Evolutionary conservation across 2,329 filamentous ascomycete genomes (phyloP).

Genomic region (Fusarium acutatum): DNA sequence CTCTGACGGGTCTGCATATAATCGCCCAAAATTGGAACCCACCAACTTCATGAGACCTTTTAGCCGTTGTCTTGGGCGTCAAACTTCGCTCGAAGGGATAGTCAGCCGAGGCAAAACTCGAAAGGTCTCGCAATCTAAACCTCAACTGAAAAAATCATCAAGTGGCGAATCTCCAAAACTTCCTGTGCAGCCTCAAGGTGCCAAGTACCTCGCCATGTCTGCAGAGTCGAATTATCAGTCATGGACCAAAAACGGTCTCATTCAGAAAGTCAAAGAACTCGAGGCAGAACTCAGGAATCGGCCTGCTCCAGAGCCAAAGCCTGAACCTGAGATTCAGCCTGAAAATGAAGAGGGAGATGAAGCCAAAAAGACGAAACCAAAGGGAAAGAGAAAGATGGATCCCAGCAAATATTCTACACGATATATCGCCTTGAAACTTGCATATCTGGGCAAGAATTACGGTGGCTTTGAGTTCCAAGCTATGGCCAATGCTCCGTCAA

Average conservation of each 20-base stretch:
- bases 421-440: conserved; percentile 89
- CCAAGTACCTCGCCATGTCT: conserved; percentile 43
- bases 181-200: conserved; percentile 17
- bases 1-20: conserved; percentile 37
- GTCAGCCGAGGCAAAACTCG: conserved; percentile 21
- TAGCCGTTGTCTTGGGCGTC: conserved; percentile 38
- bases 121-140: not conserved
- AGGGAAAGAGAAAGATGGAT: conserved; percentile 70
- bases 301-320: conserved; percentile 38
- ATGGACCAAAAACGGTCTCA: conserved; percentile 75
- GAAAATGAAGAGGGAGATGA: conserved; percentile 1
- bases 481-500: conserved; percentile 76
- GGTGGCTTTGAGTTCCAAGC: conserved; percentile 91
- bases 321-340: not conserved
- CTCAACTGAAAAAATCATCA: conserved; percentile 12
- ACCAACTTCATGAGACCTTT: conserved; percentile 44
- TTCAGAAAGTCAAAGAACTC: conserved; percentile 72
- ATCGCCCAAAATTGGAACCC: conserved; percentile 37
- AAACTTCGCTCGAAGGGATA: conserved; percentile 36
- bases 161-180: conserved; percentile 34
- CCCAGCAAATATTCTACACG: conserved; percentile 83
- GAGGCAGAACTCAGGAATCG: conserved; percentile 71
- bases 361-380: conserved; percentile 46
- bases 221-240: conserved; percentile 62
- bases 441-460: conserved; percentile 90